Percentiles rank a stretch among this genome's conserved stretches.
These are phyloP conservation scores for Somion occarium DNA, from an alignment of 1,284 basidiomycete species.

Conservation along the genomic window DNA sequence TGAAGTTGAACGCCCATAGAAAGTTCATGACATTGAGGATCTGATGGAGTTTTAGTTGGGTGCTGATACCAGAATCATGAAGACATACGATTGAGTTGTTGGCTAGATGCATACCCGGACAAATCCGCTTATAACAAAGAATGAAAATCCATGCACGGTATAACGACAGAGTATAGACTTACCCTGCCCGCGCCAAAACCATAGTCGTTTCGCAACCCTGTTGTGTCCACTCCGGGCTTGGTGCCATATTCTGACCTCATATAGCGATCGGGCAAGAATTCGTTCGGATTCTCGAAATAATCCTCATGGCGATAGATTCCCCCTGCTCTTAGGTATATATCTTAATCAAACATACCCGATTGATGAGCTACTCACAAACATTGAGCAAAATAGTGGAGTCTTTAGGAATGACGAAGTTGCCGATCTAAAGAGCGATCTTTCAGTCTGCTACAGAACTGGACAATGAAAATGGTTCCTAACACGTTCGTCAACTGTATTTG, in stretches of 20 bases:
- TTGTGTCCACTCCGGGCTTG: slow-evolving; percentile 3
- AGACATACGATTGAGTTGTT: slow-evolving; percentile 7
- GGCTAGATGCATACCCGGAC: slow-evolving; percentile 9
- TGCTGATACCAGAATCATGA: neutral
- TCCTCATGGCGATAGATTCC: slow-evolving; percentile 6
- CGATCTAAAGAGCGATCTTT: neutral
- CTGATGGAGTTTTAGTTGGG: neutral
- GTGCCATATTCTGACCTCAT: slow-evolving; percentile 5
- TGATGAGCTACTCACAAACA: slow-evolving; percentile 2
- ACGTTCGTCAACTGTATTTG: neutral
- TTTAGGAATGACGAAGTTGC: slow-evolving; percentile 2
- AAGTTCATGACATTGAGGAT: slow-evolving; percentile 7
- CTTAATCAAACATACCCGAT: neutral
- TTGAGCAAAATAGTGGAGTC: slow-evolving; percentile 6
- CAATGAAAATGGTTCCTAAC: neutral
- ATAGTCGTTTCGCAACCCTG: slow-evolving; percentile 5
- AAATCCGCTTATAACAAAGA: slow-evolving; percentile 9
- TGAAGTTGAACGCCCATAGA: slow-evolving; percentile 8
- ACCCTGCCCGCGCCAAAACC: slow-evolving; percentile 10
- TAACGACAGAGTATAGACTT: neutral
- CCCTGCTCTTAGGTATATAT: neutral
- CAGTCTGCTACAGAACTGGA: neutral
- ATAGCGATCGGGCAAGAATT: slow-evolving; percentile 6
- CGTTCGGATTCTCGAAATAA: slow-evolving; percentile 2
- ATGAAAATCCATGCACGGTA: neutral